Evolutionary conservation across 345 rosid genomes (phyloP), one percentile per base, ranked within the genome.

Genomic region (Clarkia xantiana): DNA sequence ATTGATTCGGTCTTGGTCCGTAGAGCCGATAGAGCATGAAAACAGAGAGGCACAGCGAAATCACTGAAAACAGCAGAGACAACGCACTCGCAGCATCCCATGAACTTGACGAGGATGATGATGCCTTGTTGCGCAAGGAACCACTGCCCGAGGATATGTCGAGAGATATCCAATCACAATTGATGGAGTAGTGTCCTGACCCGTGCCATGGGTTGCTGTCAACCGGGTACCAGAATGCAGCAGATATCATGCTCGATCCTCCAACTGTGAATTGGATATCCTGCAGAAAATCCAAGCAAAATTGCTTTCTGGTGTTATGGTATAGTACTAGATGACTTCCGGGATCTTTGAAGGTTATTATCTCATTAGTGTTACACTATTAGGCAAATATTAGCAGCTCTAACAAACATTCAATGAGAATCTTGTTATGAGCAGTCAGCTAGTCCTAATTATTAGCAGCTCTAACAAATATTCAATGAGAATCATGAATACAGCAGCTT

Each of bases 201-300:
- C 86, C 84, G 36, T 77, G 85, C 98, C 98, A 91, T 9, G 84
- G 68, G 18, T 69, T 80, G 63, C 79, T 78, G 6, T 77, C 81
- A 14, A 66, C 76, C 11, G 98, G 95, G 67, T 86, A 91, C 98
- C 98, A 86, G 76, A 84, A 84, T 60, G 90, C 95, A 44, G 66
- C 94, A 6, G 96, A 68, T 82, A 86, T 77, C 69, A 81, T 81
- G 71, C 80, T 70, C 0, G 76, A 53, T 52, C 70, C 70, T 0
- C 90, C 89, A 12, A 86, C 70, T 13, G 75, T 80, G 70, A 91
- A 84, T 76, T 86, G 96, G 51, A 67, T 81, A 59, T 91, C 98
- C 98, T 91, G 95, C 68, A 65, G 46, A 53, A 13, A 53, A 2
- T 29, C 6, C 5, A 10, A 29, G 36, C 36, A 29, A 29, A 29